Base-by-base conservation (phyloP, 352 stramenopile genomes). In the Globisporangium mamillatum region DNA sequence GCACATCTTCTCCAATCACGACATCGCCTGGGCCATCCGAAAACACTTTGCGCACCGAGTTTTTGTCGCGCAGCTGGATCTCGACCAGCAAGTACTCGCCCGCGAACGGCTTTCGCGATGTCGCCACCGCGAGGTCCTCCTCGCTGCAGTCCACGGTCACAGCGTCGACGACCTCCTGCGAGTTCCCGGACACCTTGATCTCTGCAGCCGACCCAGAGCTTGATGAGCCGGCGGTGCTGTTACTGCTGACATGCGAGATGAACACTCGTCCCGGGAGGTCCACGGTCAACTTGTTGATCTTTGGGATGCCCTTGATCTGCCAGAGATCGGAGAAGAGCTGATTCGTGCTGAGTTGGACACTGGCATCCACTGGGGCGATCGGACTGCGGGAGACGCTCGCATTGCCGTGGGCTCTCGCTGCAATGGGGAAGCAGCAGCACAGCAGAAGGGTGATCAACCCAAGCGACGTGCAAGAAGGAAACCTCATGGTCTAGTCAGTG, bases 11-110 rank as follows among this genome's bases (percentile, higher is more conserved):
- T 29, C 27, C 58, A 18, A 63, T 24, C 36, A 63, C 36, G 36
- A 63, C 36, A 12, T 63, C 58, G 36, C 58, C 36, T 14, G 58
- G 36, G 27, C 58, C 58, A 5, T 24, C 36, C 8, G 58, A 63
- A 34, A 63, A 54, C 34, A 63, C 34, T 29, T 63, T 63, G 58
- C 24, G 36, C 58, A 63, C 58, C 58, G 58, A 50, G 36, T 50
- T 54, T n/a, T 38, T 63, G n/a, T 34, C 34, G 20, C 36, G 58
- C 22, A 63, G 58, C 24, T 16, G 20, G 34, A 63, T 12, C 36
- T 63, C 58, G 5, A 54, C 22, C 2, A 63, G 58, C 12, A 63
- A 41, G 7, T 63, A 63, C 36, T 63, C 58, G 24, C 36, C 58
- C 14, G 22, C 36, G 3, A 50, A 4, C 8, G 58, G 58, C 22